phyloP scores from a whole-genome alignment of 306 rosid species.

The Abrus pulchellus region DNA sequence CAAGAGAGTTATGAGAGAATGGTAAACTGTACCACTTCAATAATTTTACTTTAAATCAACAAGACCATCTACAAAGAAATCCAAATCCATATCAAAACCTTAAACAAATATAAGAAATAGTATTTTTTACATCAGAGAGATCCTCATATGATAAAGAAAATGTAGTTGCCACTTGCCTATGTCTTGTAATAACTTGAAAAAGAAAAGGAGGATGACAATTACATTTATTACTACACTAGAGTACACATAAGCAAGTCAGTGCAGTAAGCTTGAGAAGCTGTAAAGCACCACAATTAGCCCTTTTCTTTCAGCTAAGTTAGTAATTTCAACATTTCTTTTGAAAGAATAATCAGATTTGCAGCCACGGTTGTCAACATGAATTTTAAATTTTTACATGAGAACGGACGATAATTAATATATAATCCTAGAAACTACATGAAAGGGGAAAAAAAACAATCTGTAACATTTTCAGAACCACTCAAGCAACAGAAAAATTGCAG shows the following conservation, averaged over 20 bases:
- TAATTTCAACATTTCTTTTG: slow-evolving; percentile 23
- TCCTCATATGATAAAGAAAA: slow-evolving; percentile 26
- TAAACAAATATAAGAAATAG: slow-evolving; percentile 18
- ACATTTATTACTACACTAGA: slow-evolving; percentile 27
- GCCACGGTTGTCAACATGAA: too few species aligned
- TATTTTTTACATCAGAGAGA: slow-evolving; percentile 31
- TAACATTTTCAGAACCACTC: background rate
- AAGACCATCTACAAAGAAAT: slow-evolving; percentile 10
- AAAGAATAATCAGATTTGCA: slow-evolving; percentile 25
- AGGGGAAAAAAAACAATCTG: background rate
- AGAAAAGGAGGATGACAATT: slow-evolving; percentile 30
- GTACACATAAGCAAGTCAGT: slow-evolving; percentile 29
- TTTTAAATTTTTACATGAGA: slow-evolving; percentile 6
- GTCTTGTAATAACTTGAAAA: background rate
- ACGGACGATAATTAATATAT: slow-evolving; percentile 29
- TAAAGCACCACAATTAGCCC: slow-evolving; percentile 1
- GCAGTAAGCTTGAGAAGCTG: slow-evolving; percentile 38
- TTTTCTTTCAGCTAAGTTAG: slow-evolving; percentile 24
- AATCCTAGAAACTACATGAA: slow-evolving; percentile 16
- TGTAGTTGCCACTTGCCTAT: slow-evolving; percentile 25
- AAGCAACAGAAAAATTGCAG: slow-evolving; percentile 25
- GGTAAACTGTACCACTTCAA: slow-evolving; percentile 22
- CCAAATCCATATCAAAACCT: slow-evolving; percentile 28
- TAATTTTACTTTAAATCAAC: slow-evolving; percentile 27
- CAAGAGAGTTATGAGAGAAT: slow-evolving; percentile 13